phyloP scores from a whole-genome alignment of 1,139 yeast genomes.

The Eremothecium sinecaudum region DNA sequence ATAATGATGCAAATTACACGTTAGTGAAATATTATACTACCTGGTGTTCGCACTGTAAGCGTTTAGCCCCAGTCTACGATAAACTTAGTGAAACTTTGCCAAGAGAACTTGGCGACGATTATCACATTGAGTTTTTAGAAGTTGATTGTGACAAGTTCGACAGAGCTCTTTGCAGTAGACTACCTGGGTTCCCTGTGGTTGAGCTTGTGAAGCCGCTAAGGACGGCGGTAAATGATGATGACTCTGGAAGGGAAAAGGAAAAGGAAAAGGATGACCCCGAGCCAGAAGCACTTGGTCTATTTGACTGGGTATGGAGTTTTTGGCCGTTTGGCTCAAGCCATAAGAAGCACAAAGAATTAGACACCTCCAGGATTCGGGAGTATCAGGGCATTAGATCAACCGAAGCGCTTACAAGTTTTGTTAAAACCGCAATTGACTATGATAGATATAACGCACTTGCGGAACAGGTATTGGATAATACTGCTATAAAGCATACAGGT shows the following conservation, averaged over 20 bases:
- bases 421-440: not conserved
- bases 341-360: no score
- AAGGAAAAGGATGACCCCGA: no score
- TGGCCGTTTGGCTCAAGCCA: no score
- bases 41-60: constrained; percentile 71
- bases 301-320: no score
- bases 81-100: constrained; percentile 14
- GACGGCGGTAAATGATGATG: constrained; percentile 4
- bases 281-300: no score
- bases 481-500: no score
- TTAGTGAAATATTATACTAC: constrained; percentile 43
- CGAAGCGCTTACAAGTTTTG: not conserved
- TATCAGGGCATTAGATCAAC: not conserved
- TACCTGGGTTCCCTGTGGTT: constrained; percentile 31
- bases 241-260: not conserved
- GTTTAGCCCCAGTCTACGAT: constrained; percentile 48
- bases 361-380: no score
- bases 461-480: not conserved
- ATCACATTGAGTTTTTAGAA: constrained; percentile 22
- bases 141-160: constrained; percentile 30
- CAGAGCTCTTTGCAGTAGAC: constrained; percentile 20
- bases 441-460: not conserved
- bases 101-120: constrained; percentile 8
- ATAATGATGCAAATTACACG: constrained; percentile 20
- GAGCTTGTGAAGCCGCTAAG: constrained; percentile 19